These are phyloP conservation scores for Metschnikowia shivogae DNA, from an alignment of 805 yeast genomes.

Conservation along the genomic window DNA sequence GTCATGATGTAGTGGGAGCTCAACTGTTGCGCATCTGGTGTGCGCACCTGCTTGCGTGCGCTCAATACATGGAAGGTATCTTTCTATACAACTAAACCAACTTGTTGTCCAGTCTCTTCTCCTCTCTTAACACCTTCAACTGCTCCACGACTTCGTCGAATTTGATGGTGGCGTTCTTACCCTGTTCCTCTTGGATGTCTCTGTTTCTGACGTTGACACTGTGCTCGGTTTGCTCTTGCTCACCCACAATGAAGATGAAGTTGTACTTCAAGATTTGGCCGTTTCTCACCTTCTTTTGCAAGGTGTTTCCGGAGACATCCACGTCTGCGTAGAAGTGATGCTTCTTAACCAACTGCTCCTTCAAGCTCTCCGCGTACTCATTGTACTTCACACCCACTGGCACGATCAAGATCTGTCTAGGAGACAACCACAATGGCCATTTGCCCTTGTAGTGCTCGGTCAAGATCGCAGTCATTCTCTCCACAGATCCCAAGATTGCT, in stretches of 20 bases:
- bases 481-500: slow-evolving; percentile 96
- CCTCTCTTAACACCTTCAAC: slow-evolving; percentile 62
- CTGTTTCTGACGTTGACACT: slow-evolving; percentile 95
- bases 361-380: slow-evolving; percentile 83
- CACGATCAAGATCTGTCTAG: slow-evolving; percentile 92
- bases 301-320: slow-evolving; percentile 90
- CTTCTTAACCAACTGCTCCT: slow-evolving; percentile 55
- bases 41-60: not conserved
- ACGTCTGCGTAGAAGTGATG: slow-evolving; percentile 89
- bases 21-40: not conserved
- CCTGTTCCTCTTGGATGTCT: slow-evolving; percentile 89
- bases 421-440: slow-evolving; percentile 99
- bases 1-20: not conserved
- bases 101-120: slow-evolving; percentile 70
- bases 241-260: slow-evolving; percentile 96
- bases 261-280: slow-evolving; percentile 94
- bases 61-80: not conserved
- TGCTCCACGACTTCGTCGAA: slow-evolving; percentile 70
- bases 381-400: slow-evolving; percentile 95
- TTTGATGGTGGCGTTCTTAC: slow-evolving; percentile 79
- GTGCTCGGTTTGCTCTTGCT: slow-evolving; percentile 73
- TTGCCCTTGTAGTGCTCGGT: slow-evolving; percentile 98
- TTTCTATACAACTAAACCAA: slow-evolving; percentile 12
- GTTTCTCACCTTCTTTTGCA: slow-evolving; percentile 96
- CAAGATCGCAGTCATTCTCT: slow-evolving; percentile 97